phyloP scores from a whole-genome alignment of 2,329 filamentous ascomycete species.

The Monosporascus sp. region DNA sequence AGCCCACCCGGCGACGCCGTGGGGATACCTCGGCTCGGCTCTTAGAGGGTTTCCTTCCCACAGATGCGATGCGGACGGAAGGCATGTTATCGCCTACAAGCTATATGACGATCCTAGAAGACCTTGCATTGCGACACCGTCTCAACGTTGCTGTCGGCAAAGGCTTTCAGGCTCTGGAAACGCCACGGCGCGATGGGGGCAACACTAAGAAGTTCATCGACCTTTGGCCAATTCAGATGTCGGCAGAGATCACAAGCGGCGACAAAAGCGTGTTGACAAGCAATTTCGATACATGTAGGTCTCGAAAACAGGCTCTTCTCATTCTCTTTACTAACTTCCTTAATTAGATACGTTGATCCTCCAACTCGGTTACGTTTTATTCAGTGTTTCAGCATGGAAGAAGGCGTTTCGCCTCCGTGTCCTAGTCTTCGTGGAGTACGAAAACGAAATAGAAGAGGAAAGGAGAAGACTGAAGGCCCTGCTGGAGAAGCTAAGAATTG shows the following conservation, averaged over 20 bases:
- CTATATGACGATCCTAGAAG: constrained; percentile 80
- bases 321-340: constrained; percentile 10
- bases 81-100: constrained; percentile 63
- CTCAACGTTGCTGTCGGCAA: constrained; percentile 83
- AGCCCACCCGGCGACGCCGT: constrained; percentile 33
- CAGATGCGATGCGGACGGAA: constrained; percentile 65
- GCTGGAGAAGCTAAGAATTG: constrained; percentile 75
- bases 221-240: constrained; percentile 92
- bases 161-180: constrained; percentile 72
- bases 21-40: constrained; percentile 52
- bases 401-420: constrained; percentile 68
- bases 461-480: constrained; percentile 65
- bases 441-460: constrained; percentile 78
- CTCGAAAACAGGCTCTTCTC: not conserved
- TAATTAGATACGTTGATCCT: constrained; percentile 67
- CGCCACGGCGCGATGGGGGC: constrained; percentile 54
- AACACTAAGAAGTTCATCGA: constrained; percentile 76
- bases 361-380: constrained; percentile 78
- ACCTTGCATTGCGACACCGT: constrained; percentile 70
- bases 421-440: constrained; percentile 85
- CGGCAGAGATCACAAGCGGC: constrained; percentile 69
- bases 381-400: constrained; percentile 78
- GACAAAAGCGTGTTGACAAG: constrained; percentile 69
- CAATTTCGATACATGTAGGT: constrained; percentile 83
- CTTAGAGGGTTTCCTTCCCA: constrained; percentile 58